A percentile compares a stretch with the other conserved stretches of the same genome.
phyloP scores from a whole-genome alignment of 371 early-diverging fungal species.

The Massospora cicadina region DNA sequence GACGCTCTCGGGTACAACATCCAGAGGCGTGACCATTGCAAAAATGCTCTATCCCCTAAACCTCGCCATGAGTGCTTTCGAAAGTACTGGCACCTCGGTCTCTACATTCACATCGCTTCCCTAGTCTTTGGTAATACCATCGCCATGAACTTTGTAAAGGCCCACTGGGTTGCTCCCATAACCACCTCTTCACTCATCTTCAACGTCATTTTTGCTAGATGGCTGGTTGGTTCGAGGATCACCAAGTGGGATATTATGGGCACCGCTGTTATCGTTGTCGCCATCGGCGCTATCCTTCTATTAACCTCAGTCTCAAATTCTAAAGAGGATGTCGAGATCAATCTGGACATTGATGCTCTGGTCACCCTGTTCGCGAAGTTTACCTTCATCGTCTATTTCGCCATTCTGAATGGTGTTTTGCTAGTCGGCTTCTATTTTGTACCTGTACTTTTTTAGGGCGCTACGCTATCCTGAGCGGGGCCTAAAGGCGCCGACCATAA shows the following conservation, averaged over 20 bases:
- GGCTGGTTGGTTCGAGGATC: constrained; percentile 43
- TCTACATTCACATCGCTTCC: constrained; percentile 39
- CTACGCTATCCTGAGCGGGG: constrained; percentile 22
- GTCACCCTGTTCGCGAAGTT: constrained; percentile 33
- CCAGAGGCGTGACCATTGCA: constrained; percentile 44
- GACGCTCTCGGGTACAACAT: constrained; percentile 52
- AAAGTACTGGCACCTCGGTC: constrained; percentile 45
- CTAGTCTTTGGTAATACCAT: constrained; percentile 47
- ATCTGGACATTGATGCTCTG: constrained; percentile 31
- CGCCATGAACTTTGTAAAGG: constrained; percentile 38
- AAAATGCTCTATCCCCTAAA: constrained; percentile 25
- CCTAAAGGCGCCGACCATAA: constrained; percentile 19
- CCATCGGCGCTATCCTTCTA: constrained; percentile 44
- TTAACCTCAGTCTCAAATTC: constrained; percentile 24
- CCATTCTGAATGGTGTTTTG: constrained; percentile 32
- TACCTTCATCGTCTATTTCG: constrained; percentile 44
- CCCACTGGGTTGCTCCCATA: constrained; percentile 56
- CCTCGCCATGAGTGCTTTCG: constrained; percentile 42
- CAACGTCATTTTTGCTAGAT: constrained; percentile 49
- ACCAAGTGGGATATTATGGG: constrained; percentile 41
- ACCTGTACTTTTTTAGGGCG: constrained; percentile 34
- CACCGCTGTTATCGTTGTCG: constrained; percentile 39
- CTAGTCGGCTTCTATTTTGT: constrained; percentile 28
- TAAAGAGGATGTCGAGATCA: constrained; percentile 20
- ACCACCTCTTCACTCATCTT: constrained; percentile 49